A percentile compares a stretch with the other conserved stretches of the same genome.
Evolutionary conservation across 75 land plant species (phyloP).

Genomic region (Cryptomeria japonica): DNA sequence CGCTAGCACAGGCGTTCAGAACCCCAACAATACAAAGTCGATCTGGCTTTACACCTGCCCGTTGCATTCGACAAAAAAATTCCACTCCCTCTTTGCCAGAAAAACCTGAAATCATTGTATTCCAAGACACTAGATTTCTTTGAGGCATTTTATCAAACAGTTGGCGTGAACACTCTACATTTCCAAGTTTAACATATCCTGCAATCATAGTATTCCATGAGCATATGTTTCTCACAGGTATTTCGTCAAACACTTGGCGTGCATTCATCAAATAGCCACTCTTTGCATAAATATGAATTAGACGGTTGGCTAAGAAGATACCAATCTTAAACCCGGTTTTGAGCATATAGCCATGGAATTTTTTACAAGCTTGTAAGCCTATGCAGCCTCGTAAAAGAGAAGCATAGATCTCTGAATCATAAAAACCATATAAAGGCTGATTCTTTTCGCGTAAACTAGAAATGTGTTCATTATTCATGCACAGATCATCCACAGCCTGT

Average conservation of each 20-base stretch:
- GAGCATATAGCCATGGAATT: constrained; percentile 9
- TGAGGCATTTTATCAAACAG: constrained; percentile 11
- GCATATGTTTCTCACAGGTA: constrained; percentile 9
- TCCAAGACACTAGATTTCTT: constrained; percentile 28
- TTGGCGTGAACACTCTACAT: background rate
- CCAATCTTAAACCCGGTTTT: constrained; percentile 12
- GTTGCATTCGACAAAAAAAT: constrained; percentile 1
- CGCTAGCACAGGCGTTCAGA: constrained; percentile 20
- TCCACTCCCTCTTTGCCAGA: constrained; percentile 11
- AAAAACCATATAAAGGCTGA: background rate
- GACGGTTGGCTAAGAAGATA: constrained; percentile 16
- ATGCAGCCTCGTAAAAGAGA: background rate
- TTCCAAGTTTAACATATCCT: constrained; percentile 20
- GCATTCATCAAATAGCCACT: constrained; percentile 15
- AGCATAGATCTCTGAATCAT: constrained; percentile 5
- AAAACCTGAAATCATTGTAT: constrained; percentile 9
- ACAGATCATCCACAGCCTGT: constrained; percentile 10
- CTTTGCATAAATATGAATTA: constrained; percentile 27
- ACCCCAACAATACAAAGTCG: constrained; percentile 2
- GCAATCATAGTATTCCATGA: constrained; percentile 33
- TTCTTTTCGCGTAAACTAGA: background rate
- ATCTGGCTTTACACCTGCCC: constrained; percentile 16
- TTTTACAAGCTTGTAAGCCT: background rate
- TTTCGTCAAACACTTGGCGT: constrained; percentile 6
- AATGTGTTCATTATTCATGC: background rate